Evolutionary conservation across 176 grass and related monocot species (phyloP).

Genomic region (Alopecurus myosuroides): DNA sequence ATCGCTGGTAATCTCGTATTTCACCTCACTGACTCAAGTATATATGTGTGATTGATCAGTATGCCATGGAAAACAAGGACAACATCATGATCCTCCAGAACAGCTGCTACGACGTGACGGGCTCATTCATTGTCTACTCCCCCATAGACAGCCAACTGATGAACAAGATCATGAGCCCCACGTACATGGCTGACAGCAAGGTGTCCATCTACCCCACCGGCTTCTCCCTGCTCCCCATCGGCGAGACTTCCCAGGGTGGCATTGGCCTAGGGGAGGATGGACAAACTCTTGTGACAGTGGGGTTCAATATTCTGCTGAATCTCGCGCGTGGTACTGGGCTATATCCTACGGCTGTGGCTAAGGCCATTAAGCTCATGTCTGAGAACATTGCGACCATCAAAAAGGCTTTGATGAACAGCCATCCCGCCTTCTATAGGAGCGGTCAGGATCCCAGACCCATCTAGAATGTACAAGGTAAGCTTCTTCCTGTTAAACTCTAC

Average conservation of each 20-base stretch:
- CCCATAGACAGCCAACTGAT: conserved; percentile 26
- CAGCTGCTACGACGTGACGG: conserved; percentile 31
- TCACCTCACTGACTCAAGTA: background rate
- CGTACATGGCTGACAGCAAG: background rate
- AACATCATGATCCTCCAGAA: conserved; percentile 62
- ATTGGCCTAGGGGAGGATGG: background rate
- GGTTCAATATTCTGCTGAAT: conserved; percentile 56
- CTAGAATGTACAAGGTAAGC: conserved; percentile 17
- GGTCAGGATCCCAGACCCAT: background rate
- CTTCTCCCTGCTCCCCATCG: conserved; percentile 38
- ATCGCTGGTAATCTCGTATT: background rate
- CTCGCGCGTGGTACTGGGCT: conserved; percentile 19
- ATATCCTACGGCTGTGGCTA: background rate
- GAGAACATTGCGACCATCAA: conserved; percentile 30
- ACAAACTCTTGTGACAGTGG: conserved; percentile 45
- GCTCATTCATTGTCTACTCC: conserved; percentile 57
- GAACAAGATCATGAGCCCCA: conserved; percentile 1
- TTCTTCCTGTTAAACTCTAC: background rate
- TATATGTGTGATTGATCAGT: background rate
- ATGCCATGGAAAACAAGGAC: background rate
- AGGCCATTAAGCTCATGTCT: conserved; percentile 17
- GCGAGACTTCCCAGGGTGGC: background rate
- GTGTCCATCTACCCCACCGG: background rate
- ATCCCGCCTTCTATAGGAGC: background rate
- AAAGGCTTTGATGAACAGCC: background rate